These are phyloP conservation scores for Aureobasidium sp. DNA, from an alignment of 2,329 filamentous ascomycete genomes.

Conservation along the genomic window DNA sequence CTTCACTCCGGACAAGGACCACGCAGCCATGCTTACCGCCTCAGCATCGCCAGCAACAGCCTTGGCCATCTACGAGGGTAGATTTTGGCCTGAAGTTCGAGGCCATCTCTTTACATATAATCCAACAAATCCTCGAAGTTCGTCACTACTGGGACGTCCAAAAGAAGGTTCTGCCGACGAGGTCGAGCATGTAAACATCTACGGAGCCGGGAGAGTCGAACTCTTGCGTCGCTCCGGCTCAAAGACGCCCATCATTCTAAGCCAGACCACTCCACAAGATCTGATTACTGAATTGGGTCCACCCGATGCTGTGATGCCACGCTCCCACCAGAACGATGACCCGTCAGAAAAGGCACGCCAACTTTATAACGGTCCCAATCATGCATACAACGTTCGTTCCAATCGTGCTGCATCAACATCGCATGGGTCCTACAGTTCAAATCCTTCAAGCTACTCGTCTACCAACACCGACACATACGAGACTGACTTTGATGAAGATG, in stretches of 20 bases:
- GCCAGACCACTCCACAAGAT: conserved; percentile 86
- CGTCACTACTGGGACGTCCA: conserved; percentile 58
- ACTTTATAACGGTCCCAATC: too few relatives aligned
- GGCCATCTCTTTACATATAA: conserved; percentile 65
- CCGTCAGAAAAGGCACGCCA: neutral
- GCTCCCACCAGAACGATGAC: conserved; percentile 11
- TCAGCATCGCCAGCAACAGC: conserved; percentile 68
- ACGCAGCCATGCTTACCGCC: conserved; percentile 76
- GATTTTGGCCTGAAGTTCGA: conserved; percentile 82
- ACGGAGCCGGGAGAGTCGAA: conserved; percentile 71
- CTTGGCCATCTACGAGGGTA: conserved; percentile 85
- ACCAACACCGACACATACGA: conserved; percentile 35
- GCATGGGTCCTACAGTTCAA: conserved; percentile 6
- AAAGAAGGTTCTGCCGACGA: conserved; percentile 82
- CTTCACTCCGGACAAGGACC: conserved; percentile 70
- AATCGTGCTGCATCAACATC: neutral
- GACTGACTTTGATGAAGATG: conserved; percentile 38
- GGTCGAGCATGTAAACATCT: conserved; percentile 68
- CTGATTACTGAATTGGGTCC: conserved; percentile 83
- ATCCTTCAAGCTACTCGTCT: conserved; percentile 29
- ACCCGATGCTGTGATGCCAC: conserved; percentile 76
- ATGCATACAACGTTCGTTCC: neutral
- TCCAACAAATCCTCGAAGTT: conserved; percentile 65
- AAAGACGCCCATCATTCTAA: conserved; percentile 64
- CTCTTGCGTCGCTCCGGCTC: conserved; percentile 61